Percentiles rank a stretch among this genome's conserved stretches.
These are phyloP conservation scores for Jaltomata sinuosa DNA, from an alignment of 257 asterid species.

Conservation along the genomic window DNA sequence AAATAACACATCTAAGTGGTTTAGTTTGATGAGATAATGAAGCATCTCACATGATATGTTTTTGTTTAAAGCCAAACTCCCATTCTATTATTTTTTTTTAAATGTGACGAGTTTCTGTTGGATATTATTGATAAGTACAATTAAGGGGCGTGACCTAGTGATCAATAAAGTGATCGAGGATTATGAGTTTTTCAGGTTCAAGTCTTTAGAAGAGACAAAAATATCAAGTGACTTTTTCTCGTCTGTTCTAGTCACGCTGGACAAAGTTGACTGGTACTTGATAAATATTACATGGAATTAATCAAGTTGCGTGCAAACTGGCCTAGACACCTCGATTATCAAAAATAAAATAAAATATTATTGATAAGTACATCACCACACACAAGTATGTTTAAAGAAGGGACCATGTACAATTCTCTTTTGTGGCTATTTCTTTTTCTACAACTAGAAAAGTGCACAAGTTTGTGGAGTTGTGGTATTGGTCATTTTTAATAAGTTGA, in stretches of 20 bases:
- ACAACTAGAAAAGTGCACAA: background rate
- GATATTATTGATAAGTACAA: background rate
- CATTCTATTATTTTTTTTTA: background rate
- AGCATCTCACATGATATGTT: background rate
- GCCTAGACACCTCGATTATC: background rate
- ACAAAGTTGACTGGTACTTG: background rate
- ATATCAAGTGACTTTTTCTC: background rate
- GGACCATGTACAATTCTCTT: background rate
- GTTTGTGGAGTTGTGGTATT: background rate
- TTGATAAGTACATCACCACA: background rate
- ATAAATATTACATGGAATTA: background rate
- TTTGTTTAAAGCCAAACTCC: background rate
- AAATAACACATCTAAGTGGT: background rate
- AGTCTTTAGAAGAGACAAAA: background rate
- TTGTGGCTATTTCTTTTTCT: background rate
- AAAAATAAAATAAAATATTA: background rate
- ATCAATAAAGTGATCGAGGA: background rate
- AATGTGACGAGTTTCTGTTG: background rate
- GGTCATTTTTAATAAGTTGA: background rate
- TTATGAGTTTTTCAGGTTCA: background rate
- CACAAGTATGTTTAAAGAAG: background rate
- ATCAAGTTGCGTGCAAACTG: fast-evolving
- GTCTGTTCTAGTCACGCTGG: fast-evolving
- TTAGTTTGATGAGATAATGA: background rate
- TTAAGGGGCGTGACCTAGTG: background rate